Percentiles rank a stretch among this genome's conserved stretches.
These are phyloP conservation scores for Trichoderma gracile DNA, from an alignment of 2,329 filamentous ascomycete genomes.

Conservation along the genomic window DNA sequence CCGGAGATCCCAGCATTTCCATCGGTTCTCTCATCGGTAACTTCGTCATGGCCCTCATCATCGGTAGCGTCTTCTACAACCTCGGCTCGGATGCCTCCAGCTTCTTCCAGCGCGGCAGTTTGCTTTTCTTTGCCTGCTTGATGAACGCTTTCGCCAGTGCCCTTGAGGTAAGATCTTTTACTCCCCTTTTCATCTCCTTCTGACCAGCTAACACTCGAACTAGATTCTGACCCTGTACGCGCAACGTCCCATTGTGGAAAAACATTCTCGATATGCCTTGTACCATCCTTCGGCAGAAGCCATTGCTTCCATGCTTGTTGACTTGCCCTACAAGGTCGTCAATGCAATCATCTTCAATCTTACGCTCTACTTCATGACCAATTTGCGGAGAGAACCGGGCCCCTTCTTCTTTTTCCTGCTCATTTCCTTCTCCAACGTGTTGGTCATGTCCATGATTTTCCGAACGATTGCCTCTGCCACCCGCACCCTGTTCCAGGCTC, in stretches of 20 bases:
- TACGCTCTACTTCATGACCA: constrained; percentile 83
- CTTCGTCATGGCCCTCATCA: constrained; percentile 72
- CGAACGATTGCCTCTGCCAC: constrained; percentile 76
- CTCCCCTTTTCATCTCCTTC: not conserved
- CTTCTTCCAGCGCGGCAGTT: constrained; percentile 76
- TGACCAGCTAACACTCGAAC: not conserved
- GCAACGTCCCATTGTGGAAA: constrained; percentile 89
- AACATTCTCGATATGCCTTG: constrained; percentile 81
- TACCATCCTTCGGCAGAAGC: constrained; percentile 90
- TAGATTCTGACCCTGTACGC: constrained; percentile 81
- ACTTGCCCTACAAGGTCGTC: constrained; percentile 75
- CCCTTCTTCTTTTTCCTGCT: constrained; percentile 86
- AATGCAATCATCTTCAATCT: constrained; percentile 78
- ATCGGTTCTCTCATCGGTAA: constrained; percentile 71
- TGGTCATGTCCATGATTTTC: constrained; percentile 87
- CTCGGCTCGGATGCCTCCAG: constrained; percentile 63
- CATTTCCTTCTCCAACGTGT: constrained; percentile 69
- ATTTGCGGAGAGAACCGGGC: constrained; percentile 70
- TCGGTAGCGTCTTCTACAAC: constrained; percentile 80
- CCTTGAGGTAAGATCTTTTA: constrained; percentile 58
- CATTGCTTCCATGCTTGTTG: constrained; percentile 81
- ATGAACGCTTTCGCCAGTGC: constrained; percentile 83
- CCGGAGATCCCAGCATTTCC: constrained; percentile 74
- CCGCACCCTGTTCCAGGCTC: constrained; percentile 65
- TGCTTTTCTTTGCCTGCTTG: constrained; percentile 85